Evolutionary conservation across 371 early-diverging fungal species (phyloP).

Genomic region (Rhizomucor miehei): DNA sequence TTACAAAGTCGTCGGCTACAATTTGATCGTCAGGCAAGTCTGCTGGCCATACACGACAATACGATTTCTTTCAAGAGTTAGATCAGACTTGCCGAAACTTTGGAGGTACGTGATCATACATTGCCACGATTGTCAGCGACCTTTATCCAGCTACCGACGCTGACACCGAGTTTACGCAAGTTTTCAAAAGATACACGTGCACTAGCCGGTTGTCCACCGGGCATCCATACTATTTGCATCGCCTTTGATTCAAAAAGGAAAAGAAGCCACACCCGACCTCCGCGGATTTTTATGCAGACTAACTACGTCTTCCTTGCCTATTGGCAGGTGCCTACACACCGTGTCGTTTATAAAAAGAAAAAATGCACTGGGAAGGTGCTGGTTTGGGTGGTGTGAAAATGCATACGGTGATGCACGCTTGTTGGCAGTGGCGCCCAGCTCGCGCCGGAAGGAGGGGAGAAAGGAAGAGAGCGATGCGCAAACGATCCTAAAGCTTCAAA

Average conservation of each 20-base stretch:
- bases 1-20: slow-evolving; percentile 9
- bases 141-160: neutral
- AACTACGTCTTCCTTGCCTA: no score
- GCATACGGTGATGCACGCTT: no score
- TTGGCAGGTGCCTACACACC: no score
- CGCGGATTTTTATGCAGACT: no score
- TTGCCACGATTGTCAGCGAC: neutral
- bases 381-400: no score
- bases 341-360: no score
- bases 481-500: no score
- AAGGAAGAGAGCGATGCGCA: no score
- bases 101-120: neutral
- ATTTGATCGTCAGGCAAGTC: slow-evolving; percentile 13
- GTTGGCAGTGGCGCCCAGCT: no score
- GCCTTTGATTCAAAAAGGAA: neutral
- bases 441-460: no score
- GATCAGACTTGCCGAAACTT: neutral
- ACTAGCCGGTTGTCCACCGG: neutral
- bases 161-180: neutral
- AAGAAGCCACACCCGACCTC: neutral
- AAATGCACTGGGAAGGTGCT: no score
- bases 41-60: slow-evolving; percentile 33
- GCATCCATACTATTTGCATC: neutral
- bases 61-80: slow-evolving; percentile 15
- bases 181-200: neutral